These are phyloP conservation scores for Geoglossum cookeanum DNA, from an alignment of 2,329 filamentous ascomycete genomes.

Conservation along the genomic window DNA sequence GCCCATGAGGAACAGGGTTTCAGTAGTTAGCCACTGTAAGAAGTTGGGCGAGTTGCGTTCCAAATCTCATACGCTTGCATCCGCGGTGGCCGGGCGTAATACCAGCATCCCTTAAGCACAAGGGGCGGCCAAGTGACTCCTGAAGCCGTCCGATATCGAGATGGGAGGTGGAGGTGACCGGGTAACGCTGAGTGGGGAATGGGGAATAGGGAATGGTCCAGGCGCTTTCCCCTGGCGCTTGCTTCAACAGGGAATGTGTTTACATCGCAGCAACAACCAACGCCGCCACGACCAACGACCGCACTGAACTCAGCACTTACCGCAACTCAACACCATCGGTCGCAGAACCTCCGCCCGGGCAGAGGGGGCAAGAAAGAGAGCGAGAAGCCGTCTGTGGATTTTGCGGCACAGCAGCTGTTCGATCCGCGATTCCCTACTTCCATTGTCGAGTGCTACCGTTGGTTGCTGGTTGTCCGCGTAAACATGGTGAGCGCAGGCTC, in stretches of 20 bases:
- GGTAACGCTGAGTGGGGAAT: background rate
- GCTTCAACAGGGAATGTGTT: background rate
- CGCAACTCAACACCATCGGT: background rate
- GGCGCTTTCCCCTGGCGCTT: background rate
- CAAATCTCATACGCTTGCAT: background rate
- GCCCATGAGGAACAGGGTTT: background rate
- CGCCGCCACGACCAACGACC: background rate
- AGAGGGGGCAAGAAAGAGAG: background rate
- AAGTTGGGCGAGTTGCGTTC: background rate
- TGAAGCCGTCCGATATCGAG: background rate
- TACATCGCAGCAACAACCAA: background rate
- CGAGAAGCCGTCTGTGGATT: background rate
- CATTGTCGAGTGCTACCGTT: background rate
- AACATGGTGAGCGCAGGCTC: conserved; percentile 2
- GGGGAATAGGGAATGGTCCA: background rate
- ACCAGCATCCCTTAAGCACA: background rate
- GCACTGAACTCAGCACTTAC: background rate
- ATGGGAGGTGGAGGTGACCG: background rate
- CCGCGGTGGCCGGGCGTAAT: background rate
- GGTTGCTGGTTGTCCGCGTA: background rate
- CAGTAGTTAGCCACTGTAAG: background rate
- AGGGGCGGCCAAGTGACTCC: background rate
- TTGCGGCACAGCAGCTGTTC: background rate
- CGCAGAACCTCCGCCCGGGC: background rate
- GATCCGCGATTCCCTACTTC: background rate